Evolutionary conservation across 1,284 basidiomycete genomes (phyloP).

Genomic region (Ganoderma multipileum): DNA sequence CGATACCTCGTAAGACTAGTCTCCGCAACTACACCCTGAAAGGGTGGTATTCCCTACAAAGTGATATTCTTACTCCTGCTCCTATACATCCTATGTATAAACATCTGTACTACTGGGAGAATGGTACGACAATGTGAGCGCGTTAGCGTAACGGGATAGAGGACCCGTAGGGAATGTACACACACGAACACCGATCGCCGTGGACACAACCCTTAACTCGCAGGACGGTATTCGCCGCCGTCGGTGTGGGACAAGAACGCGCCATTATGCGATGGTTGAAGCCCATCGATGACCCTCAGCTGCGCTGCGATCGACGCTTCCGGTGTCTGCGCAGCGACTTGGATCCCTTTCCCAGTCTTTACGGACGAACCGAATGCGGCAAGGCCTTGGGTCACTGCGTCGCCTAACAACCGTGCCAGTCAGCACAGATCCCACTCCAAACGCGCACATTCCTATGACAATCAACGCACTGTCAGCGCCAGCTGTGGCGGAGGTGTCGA

Average conservation of each 20-base stretch:
- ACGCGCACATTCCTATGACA: too few species aligned
- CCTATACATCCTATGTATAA: too few species aligned
- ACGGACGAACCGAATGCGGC: too few species aligned
- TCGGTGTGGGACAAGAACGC: not conserved
- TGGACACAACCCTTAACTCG: not conserved
- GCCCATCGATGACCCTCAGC: constrained; percentile 1
- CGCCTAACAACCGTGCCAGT: not conserved
- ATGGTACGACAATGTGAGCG: not conserved
- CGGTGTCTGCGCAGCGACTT: not conserved
- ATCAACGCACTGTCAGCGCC: not conserved
- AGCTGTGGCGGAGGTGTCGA: constrained; percentile 35
- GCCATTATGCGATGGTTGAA: not conserved
- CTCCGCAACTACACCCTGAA: too few species aligned
- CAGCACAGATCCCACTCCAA: not conserved
- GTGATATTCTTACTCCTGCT: too few species aligned
- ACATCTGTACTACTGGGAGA: too few species aligned
- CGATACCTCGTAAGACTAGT: too few species aligned
- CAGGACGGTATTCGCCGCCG: not conserved
- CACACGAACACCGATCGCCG: too few species aligned
- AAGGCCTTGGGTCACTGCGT: not conserved
- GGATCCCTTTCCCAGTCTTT: not conserved
- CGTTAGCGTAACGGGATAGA: too few species aligned
- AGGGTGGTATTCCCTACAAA: too few species aligned
- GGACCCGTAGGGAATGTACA: too few species aligned
- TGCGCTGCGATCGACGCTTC: not conserved